Evolutionary conservation across 2,329 filamentous ascomycete species (phyloP).

Genomic region (Apiospora phragmitis): DNA sequence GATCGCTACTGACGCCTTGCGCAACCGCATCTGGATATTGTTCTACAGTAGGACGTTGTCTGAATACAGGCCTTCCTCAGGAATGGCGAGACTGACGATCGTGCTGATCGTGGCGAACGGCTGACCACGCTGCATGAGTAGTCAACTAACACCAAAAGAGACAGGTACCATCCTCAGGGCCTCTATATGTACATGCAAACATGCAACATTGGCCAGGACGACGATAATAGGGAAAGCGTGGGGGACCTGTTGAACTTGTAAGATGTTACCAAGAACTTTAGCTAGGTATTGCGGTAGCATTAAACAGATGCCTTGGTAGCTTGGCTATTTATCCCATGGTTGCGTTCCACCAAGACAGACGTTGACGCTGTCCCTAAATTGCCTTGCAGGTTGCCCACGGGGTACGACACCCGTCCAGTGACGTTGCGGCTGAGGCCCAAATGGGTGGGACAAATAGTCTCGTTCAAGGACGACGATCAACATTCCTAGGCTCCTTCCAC

Average conservation of each 20-base stretch:
- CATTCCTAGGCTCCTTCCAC: neutral
- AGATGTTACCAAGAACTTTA: neutral
- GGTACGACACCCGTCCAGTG: neutral
- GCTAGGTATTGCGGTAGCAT: neutral
- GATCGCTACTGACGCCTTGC: neutral
- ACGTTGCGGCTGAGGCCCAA: conserved; percentile 11
- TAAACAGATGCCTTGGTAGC: neutral
- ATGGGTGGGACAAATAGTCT: neutral
- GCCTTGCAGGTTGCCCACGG: neutral
- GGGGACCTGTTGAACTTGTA: no score
- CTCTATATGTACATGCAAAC: neutral
- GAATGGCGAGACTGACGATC: neutral
- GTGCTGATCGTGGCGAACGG: neutral
- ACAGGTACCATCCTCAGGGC: no score
- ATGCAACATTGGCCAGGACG: neutral
- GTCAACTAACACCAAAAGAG: no score
- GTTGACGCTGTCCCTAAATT: neutral
- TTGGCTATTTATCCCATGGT: neutral
- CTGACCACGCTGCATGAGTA: neutral
- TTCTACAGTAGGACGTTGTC: neutral
- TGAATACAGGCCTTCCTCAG: neutral
- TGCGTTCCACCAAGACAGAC: neutral
- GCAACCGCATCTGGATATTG: neutral
- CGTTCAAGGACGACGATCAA: conserved; percentile 1
- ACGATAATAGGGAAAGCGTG: no score